Conservation (phyloP, 768 basidiomycete species). For the Rickenella mellea region DNA sequence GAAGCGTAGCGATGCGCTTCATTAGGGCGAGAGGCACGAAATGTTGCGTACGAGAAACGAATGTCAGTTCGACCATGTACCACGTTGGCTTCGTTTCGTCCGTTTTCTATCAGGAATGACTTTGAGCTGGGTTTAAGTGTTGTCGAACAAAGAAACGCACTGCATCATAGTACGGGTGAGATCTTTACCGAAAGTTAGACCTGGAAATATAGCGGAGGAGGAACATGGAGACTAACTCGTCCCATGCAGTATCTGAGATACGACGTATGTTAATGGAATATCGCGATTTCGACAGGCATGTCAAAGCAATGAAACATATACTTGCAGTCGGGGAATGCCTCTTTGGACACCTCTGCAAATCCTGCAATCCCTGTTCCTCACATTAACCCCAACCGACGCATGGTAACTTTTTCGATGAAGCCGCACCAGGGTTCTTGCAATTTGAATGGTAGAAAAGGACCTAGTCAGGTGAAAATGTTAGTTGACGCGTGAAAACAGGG, state of each 20-base stretch:
- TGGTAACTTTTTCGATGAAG: neutral
- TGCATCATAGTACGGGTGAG: slow-evolving; percentile 75
- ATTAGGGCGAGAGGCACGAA: slow-evolving; percentile 76
- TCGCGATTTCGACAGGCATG: slow-evolving; percentile 1
- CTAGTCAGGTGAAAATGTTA: slow-evolving; percentile 23
- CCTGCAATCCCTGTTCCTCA: slow-evolving; percentile 73
- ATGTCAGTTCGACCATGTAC: slow-evolving; percentile 86
- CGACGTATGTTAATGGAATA: slow-evolving; percentile 6
- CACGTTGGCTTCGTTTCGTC: slow-evolving; percentile 69
- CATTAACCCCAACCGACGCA: neutral
- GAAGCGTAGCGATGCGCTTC: slow-evolving; percentile 43
- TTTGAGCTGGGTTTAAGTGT: slow-evolving; percentile 2
- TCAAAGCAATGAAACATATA: slow-evolving; percentile 2
- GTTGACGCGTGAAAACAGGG: slow-evolving; percentile 1
- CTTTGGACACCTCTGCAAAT: slow-evolving; percentile 75
- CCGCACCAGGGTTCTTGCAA: slow-evolving; percentile 68
- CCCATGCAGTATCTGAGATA: slow-evolving; percentile 78
- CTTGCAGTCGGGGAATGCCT: slow-evolving; percentile 88
- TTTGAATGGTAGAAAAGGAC: slow-evolving; percentile 85
- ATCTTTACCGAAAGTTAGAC: slow-evolving; percentile 20
- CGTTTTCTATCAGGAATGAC: slow-evolving; percentile 78
- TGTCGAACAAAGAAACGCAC: slow-evolving; percentile 28
- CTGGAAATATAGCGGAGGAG: slow-evolving; percentile 9
- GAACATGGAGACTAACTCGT: slow-evolving; percentile 49
- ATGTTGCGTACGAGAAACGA: slow-evolving; percentile 51